Percentiles rank a stretch among this genome's conserved stretches.
Conservation (phyloP, 805 yeast genomes). For the Candida manassasensis region DNA sequence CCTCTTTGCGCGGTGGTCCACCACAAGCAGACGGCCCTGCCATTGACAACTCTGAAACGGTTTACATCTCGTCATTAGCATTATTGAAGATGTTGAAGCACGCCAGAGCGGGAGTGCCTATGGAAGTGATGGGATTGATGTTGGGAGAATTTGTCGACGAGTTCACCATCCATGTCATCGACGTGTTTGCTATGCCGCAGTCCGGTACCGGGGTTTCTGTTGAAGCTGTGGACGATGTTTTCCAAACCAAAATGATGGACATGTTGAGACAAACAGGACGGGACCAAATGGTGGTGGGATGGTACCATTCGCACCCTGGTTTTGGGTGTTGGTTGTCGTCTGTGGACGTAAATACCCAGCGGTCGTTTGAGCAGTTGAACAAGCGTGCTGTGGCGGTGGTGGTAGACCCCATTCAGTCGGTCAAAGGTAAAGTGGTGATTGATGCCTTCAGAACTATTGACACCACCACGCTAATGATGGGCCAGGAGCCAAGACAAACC, state of each 20-base stretch:
- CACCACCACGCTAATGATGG: conserved; percentile 83
- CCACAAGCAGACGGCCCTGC: conserved; percentile 65
- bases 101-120: conserved; percentile 86
- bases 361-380: conserved; percentile 93
- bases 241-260: conserved; percentile 99
- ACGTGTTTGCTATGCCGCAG: conserved; percentile 99
- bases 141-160: conserved; percentile 97
- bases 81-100: conserved; percentile 94
- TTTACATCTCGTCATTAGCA: conserved; percentile 92
- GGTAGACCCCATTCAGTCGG: conserved; percentile 97
- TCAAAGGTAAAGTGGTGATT: conserved; percentile 96
- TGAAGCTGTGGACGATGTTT: conserved; percentile 98
- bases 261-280: conserved; percentile 99
- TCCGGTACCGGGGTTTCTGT: conserved; percentile 97
- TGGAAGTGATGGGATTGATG: conserved; percentile 94
- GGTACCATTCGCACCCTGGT: conserved; percentile 99
- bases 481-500: conserved; percentile 96
- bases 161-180: conserved; percentile 93
- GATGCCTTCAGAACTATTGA: conserved; percentile 96
- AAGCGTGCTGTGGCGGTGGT: conserved; percentile 97
- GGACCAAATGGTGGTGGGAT: conserved; percentile 98
- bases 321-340: conserved; percentile 99
- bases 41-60: conserved; percentile 93
- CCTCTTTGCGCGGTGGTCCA: conserved; percentile 41
- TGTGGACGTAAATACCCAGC: conserved; percentile 97